A percentile compares a stretch with the other conserved stretches of the same genome.
These are phyloP conservation scores for Trametes maxima DNA, from an alignment of 768 basidiomycete species.

Conservation along the genomic window DNA sequence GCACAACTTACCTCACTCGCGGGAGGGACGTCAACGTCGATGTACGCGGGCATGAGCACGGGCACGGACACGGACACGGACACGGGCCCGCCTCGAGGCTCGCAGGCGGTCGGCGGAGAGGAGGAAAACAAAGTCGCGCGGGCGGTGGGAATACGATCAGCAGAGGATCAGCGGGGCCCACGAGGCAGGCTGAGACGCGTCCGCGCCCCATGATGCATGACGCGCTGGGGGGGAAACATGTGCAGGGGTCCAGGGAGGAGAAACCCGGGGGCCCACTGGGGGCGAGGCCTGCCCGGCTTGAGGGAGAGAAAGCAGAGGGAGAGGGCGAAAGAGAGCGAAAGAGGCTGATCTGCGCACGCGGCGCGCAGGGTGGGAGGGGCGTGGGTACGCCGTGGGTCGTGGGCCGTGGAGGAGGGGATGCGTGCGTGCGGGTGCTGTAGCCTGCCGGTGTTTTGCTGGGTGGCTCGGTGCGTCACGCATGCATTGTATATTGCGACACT, in stretches of 20 bases:
- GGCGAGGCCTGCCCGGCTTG: too few relatives aligned
- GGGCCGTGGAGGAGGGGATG: too few relatives aligned
- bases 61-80: too few relatives aligned
- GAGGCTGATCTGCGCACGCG: background rate
- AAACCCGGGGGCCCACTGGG: too few relatives aligned
- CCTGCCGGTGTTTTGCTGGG: too few relatives aligned
- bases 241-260: background rate
- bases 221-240: slow-evolving; percentile 4
- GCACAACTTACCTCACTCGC: background rate
- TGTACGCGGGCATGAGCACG: too few relatives aligned
- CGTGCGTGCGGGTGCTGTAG: too few relatives aligned
- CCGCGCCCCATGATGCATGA: background rate
- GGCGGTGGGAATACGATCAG: background rate
- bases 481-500: too few relatives aligned
- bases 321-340: background rate
- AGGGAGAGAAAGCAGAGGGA: too few relatives aligned
- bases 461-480: too few relatives aligned
- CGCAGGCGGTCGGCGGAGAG: background rate
- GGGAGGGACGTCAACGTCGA: background rate
- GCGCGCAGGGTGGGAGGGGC: background rate
- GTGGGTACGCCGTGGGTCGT: too few relatives aligned
- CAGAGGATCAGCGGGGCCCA: slow-evolving; percentile 5
- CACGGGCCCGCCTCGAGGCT: background rate
- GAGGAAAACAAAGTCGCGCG: slow-evolving; percentile 1
- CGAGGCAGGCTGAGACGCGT: slow-evolving; percentile 6